Percentiles rank a stretch among this genome's conserved stretches.
Evolutionary conservation across 2,329 filamentous ascomycete genomes (phyloP).

Genomic region (Stagonosporopsis cucurbitacearum): DNA sequence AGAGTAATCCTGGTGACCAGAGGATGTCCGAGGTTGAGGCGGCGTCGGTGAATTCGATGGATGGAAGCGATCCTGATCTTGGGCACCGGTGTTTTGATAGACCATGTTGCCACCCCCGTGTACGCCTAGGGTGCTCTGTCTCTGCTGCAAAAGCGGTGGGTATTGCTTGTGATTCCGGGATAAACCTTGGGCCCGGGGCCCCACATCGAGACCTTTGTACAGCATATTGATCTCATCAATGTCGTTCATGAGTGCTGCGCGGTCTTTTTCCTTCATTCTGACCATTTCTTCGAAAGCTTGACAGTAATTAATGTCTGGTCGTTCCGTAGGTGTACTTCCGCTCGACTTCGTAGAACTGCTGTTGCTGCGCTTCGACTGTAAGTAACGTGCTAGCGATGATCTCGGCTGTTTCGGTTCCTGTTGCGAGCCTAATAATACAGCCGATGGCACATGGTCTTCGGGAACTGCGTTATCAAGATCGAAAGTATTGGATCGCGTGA

Average conservation of each 20-base stretch:
- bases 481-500: slow-evolving; percentile 23
- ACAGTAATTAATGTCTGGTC: slow-evolving; percentile 25
- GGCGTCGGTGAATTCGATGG: neutral
- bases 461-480: slow-evolving; percentile 12
- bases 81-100: neutral
- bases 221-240: slow-evolving; percentile 44
- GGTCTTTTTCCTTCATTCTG: slow-evolving; percentile 29
- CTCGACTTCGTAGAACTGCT: slow-evolving; percentile 14
- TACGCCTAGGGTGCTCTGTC: slow-evolving; percentile 31
- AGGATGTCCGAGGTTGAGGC: neutral
- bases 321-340: slow-evolving; percentile 9
- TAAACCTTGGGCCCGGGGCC: neutral
- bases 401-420: slow-evolving; percentile 22
- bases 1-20: slow-evolving; percentile 12
- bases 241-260: slow-evolving; percentile 36
- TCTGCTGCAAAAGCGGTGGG: neutral
- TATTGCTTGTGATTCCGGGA: slow-evolving; percentile 7
- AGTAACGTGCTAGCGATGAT: slow-evolving; percentile 33
- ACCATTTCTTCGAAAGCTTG: slow-evolving; percentile 34
- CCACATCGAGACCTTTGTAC: slow-evolving; percentile 34
- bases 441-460: slow-evolving; percentile 27
- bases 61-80: neutral
- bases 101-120: slow-evolving; percentile 19
- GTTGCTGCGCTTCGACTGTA: slow-evolving; percentile 28
- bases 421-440: slow-evolving; percentile 26